Evolutionary conservation across 2,329 filamentous ascomycete genomes (phyloP).

Genomic region (Canariomyces notabilis): DNA sequence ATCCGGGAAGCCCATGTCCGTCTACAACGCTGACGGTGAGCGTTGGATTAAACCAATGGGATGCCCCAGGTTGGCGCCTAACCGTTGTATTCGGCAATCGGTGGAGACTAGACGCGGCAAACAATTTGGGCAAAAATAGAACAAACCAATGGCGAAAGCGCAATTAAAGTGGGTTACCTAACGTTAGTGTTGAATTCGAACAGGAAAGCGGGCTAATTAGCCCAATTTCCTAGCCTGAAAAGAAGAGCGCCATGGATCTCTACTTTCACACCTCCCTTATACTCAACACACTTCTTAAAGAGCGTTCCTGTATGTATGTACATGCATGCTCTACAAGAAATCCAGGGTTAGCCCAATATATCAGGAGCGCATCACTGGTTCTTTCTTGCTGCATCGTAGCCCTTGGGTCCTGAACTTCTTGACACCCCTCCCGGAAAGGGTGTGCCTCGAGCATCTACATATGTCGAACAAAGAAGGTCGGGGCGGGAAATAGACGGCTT

Average conservation of each 20-base stretch:
- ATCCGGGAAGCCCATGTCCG: conserved; percentile 10
- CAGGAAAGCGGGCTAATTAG: conserved; percentile 12
- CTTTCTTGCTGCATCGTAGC: no score
- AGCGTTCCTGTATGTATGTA: no score
- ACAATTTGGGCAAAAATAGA: conserved; percentile 20
- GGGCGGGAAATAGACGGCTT: conserved; percentile 10
- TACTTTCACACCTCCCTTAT: not conserved
- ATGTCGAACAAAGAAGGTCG: not conserved
- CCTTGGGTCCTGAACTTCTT: not conserved
- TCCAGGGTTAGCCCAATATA: no score
- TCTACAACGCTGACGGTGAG: conserved; percentile 5
- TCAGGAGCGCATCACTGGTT: no score
- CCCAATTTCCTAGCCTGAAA: conserved; percentile 7
- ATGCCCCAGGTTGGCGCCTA: conserved; percentile 13
- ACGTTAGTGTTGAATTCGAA: no score
- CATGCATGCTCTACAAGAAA: no score
- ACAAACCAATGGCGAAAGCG: not conserved
- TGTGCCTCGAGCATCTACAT: conserved; percentile 5
- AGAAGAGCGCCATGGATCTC: not conserved
- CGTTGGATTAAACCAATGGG: conserved; percentile 6
- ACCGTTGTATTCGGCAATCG: not conserved
- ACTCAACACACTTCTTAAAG: no score
- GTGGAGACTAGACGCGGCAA: conserved; percentile 12
- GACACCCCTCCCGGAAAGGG: not conserved
- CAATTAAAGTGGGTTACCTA: conserved; percentile 10